phyloP scores from a whole-genome alignment of 1,284 basidiomycete species.

The Trichosporon asahii region DNA sequence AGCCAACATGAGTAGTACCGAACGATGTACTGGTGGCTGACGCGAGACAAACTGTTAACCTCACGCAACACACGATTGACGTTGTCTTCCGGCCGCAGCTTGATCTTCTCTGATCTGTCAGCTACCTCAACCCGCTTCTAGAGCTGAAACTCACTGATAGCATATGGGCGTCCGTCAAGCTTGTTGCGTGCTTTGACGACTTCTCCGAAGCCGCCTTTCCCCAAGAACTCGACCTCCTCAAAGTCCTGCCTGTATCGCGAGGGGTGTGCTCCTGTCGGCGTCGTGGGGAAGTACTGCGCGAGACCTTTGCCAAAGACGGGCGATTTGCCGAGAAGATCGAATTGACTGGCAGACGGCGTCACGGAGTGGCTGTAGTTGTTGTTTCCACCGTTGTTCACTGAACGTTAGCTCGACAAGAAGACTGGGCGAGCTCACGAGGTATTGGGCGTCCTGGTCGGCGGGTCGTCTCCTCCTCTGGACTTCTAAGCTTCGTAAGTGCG shows the following conservation, averaged over 20 bases:
- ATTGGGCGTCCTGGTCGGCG: slow-evolving; percentile 16
- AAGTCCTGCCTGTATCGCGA: slow-evolving; percentile 51
- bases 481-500: slow-evolving; percentile 35
- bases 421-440: slow-evolving; percentile 11
- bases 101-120: slow-evolving; percentile 74
- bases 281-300: slow-evolving; percentile 28
- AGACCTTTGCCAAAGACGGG: slow-evolving; percentile 28
- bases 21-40: slow-evolving; percentile 86
- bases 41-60: slow-evolving; percentile 79
- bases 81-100: slow-evolving; percentile 70
- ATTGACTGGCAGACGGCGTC: background rate
- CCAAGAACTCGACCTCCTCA: slow-evolving; percentile 55
- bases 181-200: slow-evolving; percentile 91
- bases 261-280: slow-evolving; percentile 22
- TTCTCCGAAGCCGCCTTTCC: slow-evolving; percentile 87
- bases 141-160: slow-evolving; percentile 46
- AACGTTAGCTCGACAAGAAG: background rate
- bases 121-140: background rate
- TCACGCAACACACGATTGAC: slow-evolving; percentile 87
- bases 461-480: slow-evolving; percentile 31
- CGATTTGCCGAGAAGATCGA: slow-evolving; percentile 31
- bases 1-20: slow-evolving; percentile 61
- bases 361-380: background rate
- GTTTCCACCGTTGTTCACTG: background rate
- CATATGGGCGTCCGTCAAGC: slow-evolving; percentile 54